A percentile compares a stretch with the other conserved stretches of the same genome.
Conservation (phyloP, 352 stramenopile species). For the Globisporangium ultimum region DNA sequence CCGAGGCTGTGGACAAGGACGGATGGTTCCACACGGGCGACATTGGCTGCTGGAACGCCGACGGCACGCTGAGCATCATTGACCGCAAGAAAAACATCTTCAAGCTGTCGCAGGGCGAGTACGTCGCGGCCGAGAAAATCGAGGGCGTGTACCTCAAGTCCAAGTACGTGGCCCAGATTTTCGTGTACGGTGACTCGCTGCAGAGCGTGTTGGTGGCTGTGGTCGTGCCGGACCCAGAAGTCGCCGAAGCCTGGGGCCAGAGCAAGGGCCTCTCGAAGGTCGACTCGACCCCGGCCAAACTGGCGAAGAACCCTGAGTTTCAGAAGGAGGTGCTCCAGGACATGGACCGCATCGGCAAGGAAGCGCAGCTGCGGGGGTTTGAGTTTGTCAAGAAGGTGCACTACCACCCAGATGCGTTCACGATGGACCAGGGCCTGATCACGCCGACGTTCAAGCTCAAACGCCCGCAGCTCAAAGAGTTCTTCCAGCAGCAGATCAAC, state of each 20-base stretch:
- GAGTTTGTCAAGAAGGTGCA: slow-evolving; percentile 89
- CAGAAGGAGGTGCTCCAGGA: slow-evolving; percentile 69
- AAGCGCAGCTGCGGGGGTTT: slow-evolving; percentile 85
- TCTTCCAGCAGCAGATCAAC: slow-evolving; percentile 47
- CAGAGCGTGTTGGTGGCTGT: slow-evolving; percentile 94
- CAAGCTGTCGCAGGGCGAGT: slow-evolving; percentile 95
- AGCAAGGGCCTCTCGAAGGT: slow-evolving; percentile 26
- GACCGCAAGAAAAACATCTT: slow-evolving; percentile 95
- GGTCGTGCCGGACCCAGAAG: slow-evolving; percentile 82
- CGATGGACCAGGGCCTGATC: slow-evolving; percentile 89
- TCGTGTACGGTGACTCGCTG: slow-evolving; percentile 96
- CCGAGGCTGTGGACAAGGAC: slow-evolving; percentile 87
- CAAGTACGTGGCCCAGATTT: slow-evolving; percentile 93
- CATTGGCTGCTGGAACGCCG: slow-evolving; percentile 93
- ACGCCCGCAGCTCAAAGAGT: slow-evolving; percentile 54
- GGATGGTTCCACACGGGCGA: slow-evolving; percentile 98
- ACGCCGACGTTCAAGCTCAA: slow-evolving; percentile 97
- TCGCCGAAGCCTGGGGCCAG: slow-evolving; percentile 51
- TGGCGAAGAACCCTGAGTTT: slow-evolving; percentile 45
- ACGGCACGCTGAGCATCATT: slow-evolving; percentile 90
- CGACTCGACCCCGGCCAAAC: slow-evolving; percentile 25
- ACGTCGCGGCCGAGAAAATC: slow-evolving; percentile 96
- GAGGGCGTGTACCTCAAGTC: slow-evolving; percentile 93
- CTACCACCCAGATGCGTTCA: slow-evolving; percentile 84
- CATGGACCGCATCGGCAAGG: slow-evolving; percentile 54